A percentile compares a stretch with the other conserved stretches of the same genome.
Evolutionary conservation across 2,329 filamentous ascomycete genomes (phyloP).

Genomic region (Coniochaeta ligniaria): DNA sequence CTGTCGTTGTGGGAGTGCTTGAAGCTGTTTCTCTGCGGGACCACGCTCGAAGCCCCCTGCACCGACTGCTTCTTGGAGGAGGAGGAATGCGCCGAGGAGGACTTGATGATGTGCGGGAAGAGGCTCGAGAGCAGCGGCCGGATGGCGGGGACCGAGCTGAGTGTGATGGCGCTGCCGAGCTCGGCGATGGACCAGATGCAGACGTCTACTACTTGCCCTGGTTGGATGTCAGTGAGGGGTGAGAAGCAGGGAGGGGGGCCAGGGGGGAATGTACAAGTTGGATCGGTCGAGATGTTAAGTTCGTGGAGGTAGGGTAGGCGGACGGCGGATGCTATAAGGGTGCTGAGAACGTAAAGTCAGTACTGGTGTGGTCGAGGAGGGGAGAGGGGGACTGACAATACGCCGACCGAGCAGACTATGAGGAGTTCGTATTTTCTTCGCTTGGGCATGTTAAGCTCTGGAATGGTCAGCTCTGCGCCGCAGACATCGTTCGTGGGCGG

Average conservation of each 20-base stretch:
- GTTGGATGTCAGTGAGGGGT: neutral
- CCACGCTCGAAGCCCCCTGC: no score
- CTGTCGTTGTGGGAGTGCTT: no score
- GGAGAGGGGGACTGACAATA: neutral
- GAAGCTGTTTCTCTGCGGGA: no score
- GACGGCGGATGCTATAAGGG: slow-evolving; percentile 2
- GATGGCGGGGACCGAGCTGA: slow-evolving; percentile 6
- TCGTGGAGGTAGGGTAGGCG: slow-evolving; percentile 4
- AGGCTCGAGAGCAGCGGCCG: neutral
- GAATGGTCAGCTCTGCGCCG: no score
- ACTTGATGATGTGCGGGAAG: neutral
- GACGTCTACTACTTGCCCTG: slow-evolving; percentile 5
- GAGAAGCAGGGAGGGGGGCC: no score
- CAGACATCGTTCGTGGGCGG: neutral
- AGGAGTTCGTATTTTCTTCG: slow-evolving; percentile 3
- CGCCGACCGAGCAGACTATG: slow-evolving; percentile 3
- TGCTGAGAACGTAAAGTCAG: neutral
- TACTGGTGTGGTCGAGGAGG: neutral
- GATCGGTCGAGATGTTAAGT: slow-evolving; percentile 2
- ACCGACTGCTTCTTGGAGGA: no score
- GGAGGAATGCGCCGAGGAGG: no score
- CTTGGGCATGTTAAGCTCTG: slow-evolving; percentile 3
- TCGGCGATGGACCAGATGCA: slow-evolving; percentile 10
- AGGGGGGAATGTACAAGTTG: slow-evolving; percentile 1
- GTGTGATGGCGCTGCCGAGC: slow-evolving; percentile 6